Percentiles rank a stretch among this genome's conserved stretches.
These are phyloP conservation scores for Penicillium sp. DNA, from an alignment of 2,329 filamentous ascomycete genomes.

Conservation along the genomic window DNA sequence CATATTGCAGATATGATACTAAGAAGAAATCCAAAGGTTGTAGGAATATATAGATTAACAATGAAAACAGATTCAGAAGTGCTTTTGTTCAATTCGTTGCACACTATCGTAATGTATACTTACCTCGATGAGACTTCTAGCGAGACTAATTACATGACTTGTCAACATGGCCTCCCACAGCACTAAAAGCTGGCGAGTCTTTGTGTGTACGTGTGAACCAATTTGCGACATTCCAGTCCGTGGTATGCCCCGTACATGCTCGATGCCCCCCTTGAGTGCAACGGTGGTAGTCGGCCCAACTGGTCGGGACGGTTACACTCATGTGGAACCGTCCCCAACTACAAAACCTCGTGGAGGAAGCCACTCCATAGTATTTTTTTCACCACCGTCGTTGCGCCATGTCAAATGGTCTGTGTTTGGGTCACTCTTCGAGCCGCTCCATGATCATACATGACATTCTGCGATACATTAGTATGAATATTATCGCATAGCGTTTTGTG, in stretches of 20 bases:
- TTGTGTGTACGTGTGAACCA: not conserved
- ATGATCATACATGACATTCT: not conserved
- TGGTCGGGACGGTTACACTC: constrained; percentile 29
- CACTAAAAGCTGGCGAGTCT: not conserved
- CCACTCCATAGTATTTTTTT: not conserved
- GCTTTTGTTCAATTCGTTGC: no score
- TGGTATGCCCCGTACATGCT: constrained; percentile 24
- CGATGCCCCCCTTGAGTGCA: constrained; percentile 32
- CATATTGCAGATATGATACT: no score
- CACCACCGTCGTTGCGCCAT: not conserved
- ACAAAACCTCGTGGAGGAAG: constrained; percentile 17
- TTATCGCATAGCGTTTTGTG: not conserved
- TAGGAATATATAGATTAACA: no score
- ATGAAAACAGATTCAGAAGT: no score
- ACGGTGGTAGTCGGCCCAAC: constrained; percentile 31
- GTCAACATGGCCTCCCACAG: not conserved
- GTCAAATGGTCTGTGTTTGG: not conserved
- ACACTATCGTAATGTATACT: no score
- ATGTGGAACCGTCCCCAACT: constrained; percentile 22
- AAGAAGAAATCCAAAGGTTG: no score
- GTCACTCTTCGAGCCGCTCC: not conserved
- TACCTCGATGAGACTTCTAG: not conserved
- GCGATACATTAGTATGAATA: not conserved
- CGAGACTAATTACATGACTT: not conserved
- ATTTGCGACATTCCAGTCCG: constrained; percentile 14